Conservation (phyloP, 305 asterid genomes). For the Vinca major region DNA sequence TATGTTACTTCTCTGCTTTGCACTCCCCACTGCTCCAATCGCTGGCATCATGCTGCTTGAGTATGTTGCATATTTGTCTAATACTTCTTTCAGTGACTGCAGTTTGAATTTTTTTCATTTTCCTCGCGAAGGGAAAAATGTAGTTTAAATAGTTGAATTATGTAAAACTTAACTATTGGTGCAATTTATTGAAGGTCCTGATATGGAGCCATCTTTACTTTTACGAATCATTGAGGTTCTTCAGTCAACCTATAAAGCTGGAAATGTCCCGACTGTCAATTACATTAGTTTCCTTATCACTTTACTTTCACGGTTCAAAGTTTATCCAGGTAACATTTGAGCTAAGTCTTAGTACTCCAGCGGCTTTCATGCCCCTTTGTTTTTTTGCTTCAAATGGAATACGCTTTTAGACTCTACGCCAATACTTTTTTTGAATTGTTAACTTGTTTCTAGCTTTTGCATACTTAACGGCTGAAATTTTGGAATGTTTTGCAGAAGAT, state of each 20-base stretch:
- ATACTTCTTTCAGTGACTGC: neutral
- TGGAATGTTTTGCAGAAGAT: constrained; percentile 42
- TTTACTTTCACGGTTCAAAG: constrained; percentile 59
- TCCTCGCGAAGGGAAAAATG: too few species aligned
- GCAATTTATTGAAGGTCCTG: constrained; percentile 41
- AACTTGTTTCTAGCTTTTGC: constrained; percentile 8
- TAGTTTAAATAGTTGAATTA: neutral
- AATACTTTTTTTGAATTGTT: neutral
- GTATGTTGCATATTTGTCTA: constrained; percentile 39
- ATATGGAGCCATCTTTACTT: constrained; percentile 39
- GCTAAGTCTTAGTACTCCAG: constrained; percentile 2
- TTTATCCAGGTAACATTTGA: constrained; percentile 53
- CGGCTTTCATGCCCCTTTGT: neutral
- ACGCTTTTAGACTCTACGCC: neutral
- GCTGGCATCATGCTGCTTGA: constrained; percentile 68
- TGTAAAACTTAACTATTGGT: neutral
- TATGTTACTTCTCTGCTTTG: constrained; percentile 60
- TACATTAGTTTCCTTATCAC: constrained; percentile 75
- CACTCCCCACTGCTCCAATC: constrained; percentile 61
- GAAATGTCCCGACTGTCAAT: constrained; percentile 66
- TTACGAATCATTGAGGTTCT: constrained; percentile 65
- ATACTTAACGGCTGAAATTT: constrained; percentile 2
- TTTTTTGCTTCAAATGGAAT: neutral
- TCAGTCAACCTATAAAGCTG: constrained; percentile 63
- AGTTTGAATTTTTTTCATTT: neutral